Evolutionary conservation across 208 protist genomes (phyloP).

Genomic region (Trypanosoma brucei): DNA sequence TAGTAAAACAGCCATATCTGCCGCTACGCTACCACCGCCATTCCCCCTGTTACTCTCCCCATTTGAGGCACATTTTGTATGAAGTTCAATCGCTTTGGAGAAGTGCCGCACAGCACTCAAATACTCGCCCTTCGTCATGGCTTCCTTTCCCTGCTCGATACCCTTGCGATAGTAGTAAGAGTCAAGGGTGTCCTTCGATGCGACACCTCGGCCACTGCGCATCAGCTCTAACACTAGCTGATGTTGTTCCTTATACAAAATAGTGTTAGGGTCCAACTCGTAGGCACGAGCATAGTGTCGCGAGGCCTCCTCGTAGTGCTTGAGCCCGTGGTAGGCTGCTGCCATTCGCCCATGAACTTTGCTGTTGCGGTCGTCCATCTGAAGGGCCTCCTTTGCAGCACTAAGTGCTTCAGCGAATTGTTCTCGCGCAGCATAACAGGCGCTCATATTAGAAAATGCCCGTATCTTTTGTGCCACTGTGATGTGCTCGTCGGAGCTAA

Average conservation of each 20-base stretch:
- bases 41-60: neutral
- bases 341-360: slow-evolving; percentile 61
- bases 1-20: slow-evolving; percentile 39
- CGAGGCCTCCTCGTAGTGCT: slow-evolving; percentile 62
- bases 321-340: slow-evolving; percentile 61
- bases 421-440: slow-evolving; percentile 59
- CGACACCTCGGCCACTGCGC: slow-evolving; percentile 33
- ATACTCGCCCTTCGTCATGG: slow-evolving; percentile 63
- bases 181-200: slow-evolving; percentile 31
- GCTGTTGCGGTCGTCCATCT: slow-evolving; percentile 41
- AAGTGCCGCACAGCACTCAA: slow-evolving; percentile 73
- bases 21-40: slow-evolving; percentile 4
- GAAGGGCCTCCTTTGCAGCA: slow-evolving; percentile 43
- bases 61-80: slow-evolving; percentile 18
- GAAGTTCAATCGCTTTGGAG: slow-evolving; percentile 64
- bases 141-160: slow-evolving; percentile 58
- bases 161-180: slow-evolving; percentile 79
- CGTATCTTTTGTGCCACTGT: slow-evolving; percentile 35
- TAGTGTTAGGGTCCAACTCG: slow-evolving; percentile 28
- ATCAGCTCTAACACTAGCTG: slow-evolving; percentile 42
- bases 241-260: slow-evolving; percentile 27
- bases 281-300: slow-evolving; percentile 35
- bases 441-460: slow-evolving; percentile 77
- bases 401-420: slow-evolving; percentile 52
- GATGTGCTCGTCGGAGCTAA: slow-evolving; percentile 21